Evolutionary conservation across 1,284 basidiomycete species (phyloP), one percentile per base, ranked within the genome.

Genomic region (Heimioporus punctisporus): DNA sequence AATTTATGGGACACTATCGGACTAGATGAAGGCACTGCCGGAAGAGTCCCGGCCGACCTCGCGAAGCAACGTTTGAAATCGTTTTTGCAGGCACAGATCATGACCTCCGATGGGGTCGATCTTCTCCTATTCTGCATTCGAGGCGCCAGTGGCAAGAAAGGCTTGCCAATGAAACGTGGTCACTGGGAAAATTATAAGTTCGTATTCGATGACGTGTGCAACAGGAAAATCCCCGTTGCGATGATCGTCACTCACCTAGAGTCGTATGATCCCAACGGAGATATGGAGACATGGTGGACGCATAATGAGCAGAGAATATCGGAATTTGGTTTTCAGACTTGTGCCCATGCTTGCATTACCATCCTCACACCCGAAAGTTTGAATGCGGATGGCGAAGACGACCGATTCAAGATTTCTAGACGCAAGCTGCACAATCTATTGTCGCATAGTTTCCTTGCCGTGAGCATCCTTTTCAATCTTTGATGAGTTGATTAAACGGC

Each of bases 1-100:
- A 50, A 56, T 19, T 48, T 70, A 34, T 67, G 66, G 63, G 65
- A 65, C 26, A 70, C 68, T n/a, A 55, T 63, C 4, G 66, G 66
- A 23, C 50, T 70, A 19, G 56, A 55, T 5, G 60, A 65, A 45
- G 68, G 56, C 14, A 56, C 54, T 11, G 43, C 41, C 21, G 63
- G 68, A 11, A 55, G 19, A 21, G 48, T 57, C 14, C 55, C 55
- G 10, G 55, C 55, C 1, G 46, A 48, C 17, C 34, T 47, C 31
- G 57, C 68, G 6, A 66, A 39, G 19, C 24, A 54, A 31, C 8
- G 43, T 46, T 41, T 65, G 39, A 57, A 69, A 27, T 21, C 19
- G 1, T 58, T 70, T 46, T 51, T 68, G 26, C 54, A 56, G 30
- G 25, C 5, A 10, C 64, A 66, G 25, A 52, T 59, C 8, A 34